phyloP scores from a whole-genome alignment of 306 rosid species.

The Rubus parviflorus region DNA sequence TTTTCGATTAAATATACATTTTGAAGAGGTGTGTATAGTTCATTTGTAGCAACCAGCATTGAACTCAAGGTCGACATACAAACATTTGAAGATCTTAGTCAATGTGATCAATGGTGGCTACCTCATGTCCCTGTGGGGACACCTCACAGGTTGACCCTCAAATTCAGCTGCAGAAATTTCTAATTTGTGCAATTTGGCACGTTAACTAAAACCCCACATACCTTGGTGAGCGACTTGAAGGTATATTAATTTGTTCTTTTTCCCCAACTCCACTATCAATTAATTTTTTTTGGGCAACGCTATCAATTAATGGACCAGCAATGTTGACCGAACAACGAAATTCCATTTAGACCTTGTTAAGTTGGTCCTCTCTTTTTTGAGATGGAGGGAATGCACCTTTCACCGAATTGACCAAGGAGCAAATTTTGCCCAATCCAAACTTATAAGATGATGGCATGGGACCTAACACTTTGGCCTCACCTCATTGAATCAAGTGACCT shows the following conservation, averaged over 20 bases:
- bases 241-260: too few species aligned
- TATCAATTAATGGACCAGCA: too few species aligned
- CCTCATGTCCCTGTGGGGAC: background rate
- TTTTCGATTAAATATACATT: background rate
- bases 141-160: constrained; percentile 1
- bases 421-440: too few species aligned
- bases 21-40: background rate
- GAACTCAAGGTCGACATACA: background rate
- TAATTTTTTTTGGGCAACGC: too few species aligned
- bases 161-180: constrained; percentile 9
- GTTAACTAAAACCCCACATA: background rate
- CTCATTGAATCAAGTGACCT: background rate
- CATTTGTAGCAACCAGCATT: constrained; percentile 1
- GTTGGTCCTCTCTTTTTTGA: background rate
- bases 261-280: too few species aligned
- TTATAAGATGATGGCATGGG: too few species aligned
- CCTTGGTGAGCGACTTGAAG: background rate
- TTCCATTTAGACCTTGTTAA: background rate
- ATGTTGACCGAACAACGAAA: background rate
- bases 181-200: background rate
- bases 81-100: background rate
- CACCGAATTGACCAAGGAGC: background rate
- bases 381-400: background rate
- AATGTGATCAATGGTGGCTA: background rate
- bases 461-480: background rate